These are phyloP conservation scores for Perkinsus chesapeaki DNA, from an alignment of 169 alveolate species.

Conservation along the genomic window DNA sequence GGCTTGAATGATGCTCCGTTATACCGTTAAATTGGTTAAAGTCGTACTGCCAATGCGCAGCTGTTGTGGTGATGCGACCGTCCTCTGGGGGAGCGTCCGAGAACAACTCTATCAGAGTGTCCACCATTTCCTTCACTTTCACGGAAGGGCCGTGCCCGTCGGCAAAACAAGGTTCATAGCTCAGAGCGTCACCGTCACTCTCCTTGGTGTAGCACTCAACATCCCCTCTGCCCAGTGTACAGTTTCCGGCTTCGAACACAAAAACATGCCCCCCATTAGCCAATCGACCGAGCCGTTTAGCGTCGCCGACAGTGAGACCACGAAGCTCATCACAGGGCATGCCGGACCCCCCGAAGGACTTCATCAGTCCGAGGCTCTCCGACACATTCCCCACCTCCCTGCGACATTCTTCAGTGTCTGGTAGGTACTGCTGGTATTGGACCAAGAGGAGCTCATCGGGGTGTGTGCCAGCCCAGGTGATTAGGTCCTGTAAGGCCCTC, in stretches of 20 bases:
- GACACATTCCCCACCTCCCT: background rate
- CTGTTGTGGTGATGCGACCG: background rate
- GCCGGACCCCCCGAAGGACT: background rate
- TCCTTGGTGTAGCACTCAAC: background rate
- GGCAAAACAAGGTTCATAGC: background rate
- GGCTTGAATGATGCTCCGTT: background rate
- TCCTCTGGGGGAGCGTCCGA: background rate
- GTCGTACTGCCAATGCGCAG: background rate
- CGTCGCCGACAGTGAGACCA: background rate
- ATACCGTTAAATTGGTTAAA: background rate
- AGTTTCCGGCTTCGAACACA: background rate
- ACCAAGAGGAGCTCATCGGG: background rate
- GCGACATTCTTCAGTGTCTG: background rate
- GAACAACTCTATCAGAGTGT: background rate
- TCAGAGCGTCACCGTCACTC: background rate
- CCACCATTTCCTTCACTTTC: background rate
- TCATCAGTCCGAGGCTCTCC: background rate
- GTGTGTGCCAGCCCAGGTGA: background rate
- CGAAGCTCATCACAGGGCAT: background rate
- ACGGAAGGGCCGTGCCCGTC: background rate
- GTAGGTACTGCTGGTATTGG: background rate
- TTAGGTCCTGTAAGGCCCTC: background rate
- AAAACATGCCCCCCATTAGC: background rate
- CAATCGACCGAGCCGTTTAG: background rate
- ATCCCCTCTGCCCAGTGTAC: background rate